phyloP scores from a whole-genome alignment of 331 rosid genomes.

The Arachis monticola region DNA sequence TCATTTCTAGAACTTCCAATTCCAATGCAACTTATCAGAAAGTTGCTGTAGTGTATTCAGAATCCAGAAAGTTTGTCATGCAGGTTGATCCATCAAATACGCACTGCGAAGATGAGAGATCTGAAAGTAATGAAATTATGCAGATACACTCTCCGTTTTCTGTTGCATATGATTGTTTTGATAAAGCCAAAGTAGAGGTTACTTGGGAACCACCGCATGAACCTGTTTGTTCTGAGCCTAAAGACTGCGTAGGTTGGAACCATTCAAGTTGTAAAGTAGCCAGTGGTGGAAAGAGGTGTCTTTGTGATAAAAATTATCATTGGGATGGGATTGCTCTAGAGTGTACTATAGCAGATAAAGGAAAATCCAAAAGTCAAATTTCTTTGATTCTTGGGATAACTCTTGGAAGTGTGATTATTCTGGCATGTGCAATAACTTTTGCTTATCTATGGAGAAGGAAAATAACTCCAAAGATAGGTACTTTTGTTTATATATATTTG shows the following conservation, averaged over 20 bases:
- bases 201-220: conserved; percentile 36
- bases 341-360: conserved; percentile 30
- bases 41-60: not conserved
- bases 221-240: conserved; percentile 32
- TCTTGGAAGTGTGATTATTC: not conserved
- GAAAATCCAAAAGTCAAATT: not conserved
- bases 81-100: not conserved
- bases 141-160: conserved; percentile 17
- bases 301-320: conserved; percentile 7
- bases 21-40: no score
- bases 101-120: not conserved
- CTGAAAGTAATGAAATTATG: no score
- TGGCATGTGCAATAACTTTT: conserved; percentile 11
- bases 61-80: conserved; percentile 10
- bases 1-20: not conserved
- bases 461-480: conserved; percentile 38
- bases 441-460: conserved; percentile 38
- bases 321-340: conserved; percentile 29
- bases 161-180: not conserved
- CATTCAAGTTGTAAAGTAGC: conserved; percentile 42
- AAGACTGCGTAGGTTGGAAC: conserved; percentile 42
- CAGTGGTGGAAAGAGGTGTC: conserved; percentile 30
- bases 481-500: not conserved
- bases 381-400: conserved; percentile 17
- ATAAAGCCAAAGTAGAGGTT: not conserved